A percentile compares a stretch with the other conserved stretches of the same genome.
phyloP scores from a whole-genome alignment of 2,329 filamentous ascomycete species.

The Clarireedia sp. region DNA sequence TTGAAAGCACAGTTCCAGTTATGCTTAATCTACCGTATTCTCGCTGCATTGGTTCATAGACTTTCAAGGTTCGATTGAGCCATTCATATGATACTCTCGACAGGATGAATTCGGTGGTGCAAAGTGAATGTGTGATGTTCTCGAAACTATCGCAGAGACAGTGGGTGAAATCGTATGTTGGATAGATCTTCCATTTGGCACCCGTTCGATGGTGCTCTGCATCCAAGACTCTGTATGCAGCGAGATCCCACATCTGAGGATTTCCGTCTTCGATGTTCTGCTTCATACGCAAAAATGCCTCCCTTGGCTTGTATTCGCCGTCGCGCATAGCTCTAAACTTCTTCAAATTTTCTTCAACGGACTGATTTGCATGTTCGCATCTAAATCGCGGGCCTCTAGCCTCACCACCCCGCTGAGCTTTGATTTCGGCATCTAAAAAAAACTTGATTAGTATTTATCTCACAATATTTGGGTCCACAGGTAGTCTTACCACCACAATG shows the following conservation, averaged over 20 bases:
- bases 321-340: slow-evolving; percentile 89
- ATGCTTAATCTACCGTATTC: slow-evolving; percentile 76
- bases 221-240: slow-evolving; percentile 77
- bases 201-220: slow-evolving; percentile 74
- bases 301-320: slow-evolving; percentile 78
- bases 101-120: slow-evolving; percentile 86
- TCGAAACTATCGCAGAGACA: slow-evolving; percentile 91
- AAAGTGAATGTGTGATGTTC: slow-evolving; percentile 82
- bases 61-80: slow-evolving; percentile 71
- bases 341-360: slow-evolving; percentile 64
- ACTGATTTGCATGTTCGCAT: slow-evolving; percentile 71
- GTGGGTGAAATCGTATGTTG: slow-evolving; percentile 89
- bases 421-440: slow-evolving; percentile 62
- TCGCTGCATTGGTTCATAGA: slow-evolving; percentile 90
- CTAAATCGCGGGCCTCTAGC: slow-evolving; percentile 65
- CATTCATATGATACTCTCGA: slow-evolving; percentile 84
- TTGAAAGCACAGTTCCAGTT: slow-evolving; percentile 77
- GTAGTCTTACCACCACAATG: slow-evolving; percentile 56
- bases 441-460: slow-evolving; percentile 21
- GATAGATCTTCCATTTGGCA: slow-evolving; percentile 83
- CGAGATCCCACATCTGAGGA: slow-evolving; percentile 94
- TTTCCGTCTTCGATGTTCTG: slow-evolving; percentile 77
- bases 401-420: slow-evolving; percentile 76
- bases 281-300: slow-evolving; percentile 88
- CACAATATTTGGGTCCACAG: not conserved